Conservation (phyloP, 345 rosid genomes). For the Firmiana major region DNA sequence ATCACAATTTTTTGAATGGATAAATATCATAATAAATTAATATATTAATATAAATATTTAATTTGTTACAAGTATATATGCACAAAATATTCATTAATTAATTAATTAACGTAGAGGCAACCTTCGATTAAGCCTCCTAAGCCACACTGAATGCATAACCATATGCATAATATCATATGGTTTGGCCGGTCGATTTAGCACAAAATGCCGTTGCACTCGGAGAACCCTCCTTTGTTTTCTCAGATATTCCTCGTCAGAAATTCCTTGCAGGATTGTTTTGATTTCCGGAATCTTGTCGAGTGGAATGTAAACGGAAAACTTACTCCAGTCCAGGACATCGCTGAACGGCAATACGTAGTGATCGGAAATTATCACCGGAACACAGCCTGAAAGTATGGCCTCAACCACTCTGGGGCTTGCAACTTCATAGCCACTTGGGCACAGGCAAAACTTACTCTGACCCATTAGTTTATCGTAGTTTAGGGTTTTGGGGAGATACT, state of each 20-base stretch:
- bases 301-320: slow-evolving; percentile 36
- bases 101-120: slow-evolving; percentile 4
- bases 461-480: slow-evolving; percentile 34
- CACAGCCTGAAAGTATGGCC: slow-evolving; percentile 36
- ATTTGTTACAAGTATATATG: not conserved
- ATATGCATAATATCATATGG: slow-evolving; percentile 40
- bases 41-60: not conserved
- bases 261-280: slow-evolving; percentile 26
- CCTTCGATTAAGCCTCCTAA: slow-evolving; percentile 40
- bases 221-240: slow-evolving; percentile 28
- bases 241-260: slow-evolving; percentile 29
- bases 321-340: slow-evolving; percentile 42
- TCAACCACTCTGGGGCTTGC: slow-evolving; percentile 48
- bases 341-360: slow-evolving; percentile 39
- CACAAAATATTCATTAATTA: not conserved
- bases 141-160: slow-evolving; percentile 51
- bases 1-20: too few species aligned
- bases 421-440: slow-evolving; percentile 52
- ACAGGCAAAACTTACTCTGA: slow-evolving; percentile 37
- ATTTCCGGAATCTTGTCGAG: slow-evolving; percentile 32
- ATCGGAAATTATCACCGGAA: slow-evolving; percentile 41
- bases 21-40: too few species aligned
- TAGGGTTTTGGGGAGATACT: slow-evolving; percentile 31
- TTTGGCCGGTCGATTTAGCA: slow-evolving; percentile 37
- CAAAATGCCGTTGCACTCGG: slow-evolving; percentile 40